phyloP scores from a whole-genome alignment of 2,329 filamentous ascomycete species.

The Aspergillus arachidicola region DNA sequence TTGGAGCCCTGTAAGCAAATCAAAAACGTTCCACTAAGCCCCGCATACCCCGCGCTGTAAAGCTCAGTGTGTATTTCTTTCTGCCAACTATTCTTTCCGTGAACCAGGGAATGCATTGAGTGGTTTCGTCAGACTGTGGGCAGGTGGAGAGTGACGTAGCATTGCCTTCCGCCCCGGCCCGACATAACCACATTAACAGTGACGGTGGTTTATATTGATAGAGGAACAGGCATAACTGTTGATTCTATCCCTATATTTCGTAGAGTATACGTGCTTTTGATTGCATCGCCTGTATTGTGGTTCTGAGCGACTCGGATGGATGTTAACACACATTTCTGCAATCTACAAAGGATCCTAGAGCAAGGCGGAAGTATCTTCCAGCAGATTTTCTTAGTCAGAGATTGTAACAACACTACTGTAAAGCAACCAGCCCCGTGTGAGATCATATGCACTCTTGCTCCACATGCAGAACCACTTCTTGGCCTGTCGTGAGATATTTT shows the following conservation, averaged over 20 bases:
- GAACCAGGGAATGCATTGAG: background rate
- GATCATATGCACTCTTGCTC: background rate
- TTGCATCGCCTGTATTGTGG: background rate
- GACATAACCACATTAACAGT: background rate
- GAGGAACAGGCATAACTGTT: background rate
- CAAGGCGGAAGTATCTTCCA: background rate
- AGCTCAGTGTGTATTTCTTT: rapidly evolving
- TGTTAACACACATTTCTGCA: background rate
- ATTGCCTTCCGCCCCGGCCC: background rate
- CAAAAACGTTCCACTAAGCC: background rate
- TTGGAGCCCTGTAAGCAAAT: background rate
- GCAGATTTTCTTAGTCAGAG: background rate
- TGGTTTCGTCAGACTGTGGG: background rate
- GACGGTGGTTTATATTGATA: background rate
- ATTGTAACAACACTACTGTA: background rate
- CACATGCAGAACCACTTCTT: background rate
- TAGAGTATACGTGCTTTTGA: background rate
- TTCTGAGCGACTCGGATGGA: background rate
- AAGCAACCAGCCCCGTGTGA: background rate
- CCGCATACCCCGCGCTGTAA: background rate
- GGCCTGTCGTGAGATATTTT: background rate
- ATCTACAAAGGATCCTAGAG: background rate
- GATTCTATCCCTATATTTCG: rapidly evolving
- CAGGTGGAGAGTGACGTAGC: background rate
- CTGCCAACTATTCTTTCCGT: background rate